A percentile compares a stretch with the other conserved stretches of the same genome.
Evolutionary conservation across 73 alveolate species (phyloP).

Genomic region (Blepharisma japonicum): DNA sequence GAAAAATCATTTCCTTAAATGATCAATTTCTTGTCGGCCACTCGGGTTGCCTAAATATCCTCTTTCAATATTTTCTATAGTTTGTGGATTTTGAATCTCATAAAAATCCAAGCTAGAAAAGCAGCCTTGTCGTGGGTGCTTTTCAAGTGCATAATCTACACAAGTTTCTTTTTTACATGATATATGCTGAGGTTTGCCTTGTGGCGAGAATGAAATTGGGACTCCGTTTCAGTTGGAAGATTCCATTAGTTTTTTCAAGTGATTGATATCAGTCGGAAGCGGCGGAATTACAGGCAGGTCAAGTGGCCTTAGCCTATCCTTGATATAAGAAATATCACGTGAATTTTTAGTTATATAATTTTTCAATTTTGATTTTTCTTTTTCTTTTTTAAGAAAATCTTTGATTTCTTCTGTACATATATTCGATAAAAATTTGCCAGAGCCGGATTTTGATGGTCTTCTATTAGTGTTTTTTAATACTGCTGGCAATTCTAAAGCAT

Average conservation of each 20-base stretch:
- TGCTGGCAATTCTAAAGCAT: no score
- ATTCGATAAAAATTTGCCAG: no score
- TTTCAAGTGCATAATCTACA: not conserved
- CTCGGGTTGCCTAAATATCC: conserved; percentile 11
- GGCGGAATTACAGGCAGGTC: not conserved
- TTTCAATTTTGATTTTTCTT: no score
- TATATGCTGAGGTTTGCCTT: not conserved
- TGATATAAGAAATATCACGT: no score
- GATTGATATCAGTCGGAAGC: conserved; percentile 1
- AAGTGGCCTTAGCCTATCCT: no score
- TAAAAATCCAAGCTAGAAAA: no score
- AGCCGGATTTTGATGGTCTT: no score
- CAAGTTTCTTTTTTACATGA: conserved; percentile 21
- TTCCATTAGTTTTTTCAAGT: not conserved
- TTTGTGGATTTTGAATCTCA: no score
- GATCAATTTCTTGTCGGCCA: conserved; percentile 14
- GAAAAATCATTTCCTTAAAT: not conserved
- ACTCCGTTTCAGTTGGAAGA: not conserved
- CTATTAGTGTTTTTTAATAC: no score
- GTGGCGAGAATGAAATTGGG: not conserved
- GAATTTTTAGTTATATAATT: no score
- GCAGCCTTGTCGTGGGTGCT: not conserved
- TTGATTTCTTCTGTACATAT: no score
- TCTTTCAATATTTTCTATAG: not conserved
- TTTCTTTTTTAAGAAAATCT: no score